Conservation (phyloP, 192 early-diverging fungal genomes). For the Entrophospora sp. region DNA sequence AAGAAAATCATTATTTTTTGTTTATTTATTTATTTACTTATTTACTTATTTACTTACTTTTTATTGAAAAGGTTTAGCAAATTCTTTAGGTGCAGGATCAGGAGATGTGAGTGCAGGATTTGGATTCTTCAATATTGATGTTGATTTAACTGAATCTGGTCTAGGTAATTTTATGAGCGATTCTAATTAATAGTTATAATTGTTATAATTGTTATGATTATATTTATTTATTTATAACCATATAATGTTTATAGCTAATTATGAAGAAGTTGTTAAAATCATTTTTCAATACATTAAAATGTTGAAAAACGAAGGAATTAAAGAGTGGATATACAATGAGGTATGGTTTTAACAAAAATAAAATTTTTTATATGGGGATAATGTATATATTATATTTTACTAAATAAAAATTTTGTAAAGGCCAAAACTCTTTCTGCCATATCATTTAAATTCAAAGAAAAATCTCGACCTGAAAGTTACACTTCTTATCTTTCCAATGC, state of each 20-base stretch:
- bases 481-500: conserved; percentile 59
- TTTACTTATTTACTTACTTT: too few relatives aligned
- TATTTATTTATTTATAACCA: conserved; percentile 19
- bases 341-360: too few relatives aligned
- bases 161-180: conserved; percentile 49
- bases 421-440: conserved; percentile 36
- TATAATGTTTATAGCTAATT: conserved; percentile 71
- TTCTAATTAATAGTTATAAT: conserved; percentile 45
- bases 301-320: conserved; percentile 58
- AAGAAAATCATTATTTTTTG: too few relatives aligned
- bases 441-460: conserved; percentile 70
- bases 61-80: conserved; percentile 86
- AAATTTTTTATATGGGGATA: too few relatives aligned
- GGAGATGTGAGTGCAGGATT: conserved; percentile 34
- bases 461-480: conserved; percentile 55
- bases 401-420: conserved; percentile 22
- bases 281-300: conserved; percentile 89
- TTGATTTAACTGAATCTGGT: conserved; percentile 71
- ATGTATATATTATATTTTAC: too few relatives aligned
- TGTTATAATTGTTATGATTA: neutral
- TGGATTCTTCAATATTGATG: conserved; percentile 66
- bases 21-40: too few relatives aligned
- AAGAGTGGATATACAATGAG: conserved; percentile 80
- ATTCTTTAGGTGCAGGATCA: conserved; percentile 46
- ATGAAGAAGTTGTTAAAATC: conserved; percentile 68